Percentiles rank a stretch among this genome's conserved stretches.
phyloP scores from a whole-genome alignment of 1,284 basidiomycete genomes.

The Gymnopus androsaceus region DNA sequence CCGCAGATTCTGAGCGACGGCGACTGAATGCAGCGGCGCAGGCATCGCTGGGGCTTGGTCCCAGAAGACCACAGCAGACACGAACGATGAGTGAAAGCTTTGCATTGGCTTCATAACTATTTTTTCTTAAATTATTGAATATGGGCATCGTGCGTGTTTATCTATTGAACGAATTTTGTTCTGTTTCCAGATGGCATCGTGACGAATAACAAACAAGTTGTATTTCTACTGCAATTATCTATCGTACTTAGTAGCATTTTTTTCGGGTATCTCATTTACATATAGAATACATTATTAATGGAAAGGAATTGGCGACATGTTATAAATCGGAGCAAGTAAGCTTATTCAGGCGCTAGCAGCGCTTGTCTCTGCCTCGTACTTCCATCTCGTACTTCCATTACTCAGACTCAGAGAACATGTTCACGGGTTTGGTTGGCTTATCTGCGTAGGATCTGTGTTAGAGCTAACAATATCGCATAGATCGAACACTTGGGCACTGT shows the following conservation, averaged over 20 bases:
- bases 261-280: not conserved
- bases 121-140: no score
- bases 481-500: constrained; percentile 84
- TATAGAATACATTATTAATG: not conserved
- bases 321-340: no score
- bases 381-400: no score
- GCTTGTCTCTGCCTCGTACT: no score
- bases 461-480: constrained; percentile 34
- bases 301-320: no score
- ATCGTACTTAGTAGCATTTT: not conserved
- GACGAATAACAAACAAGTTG: not conserved
- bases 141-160: not conserved
- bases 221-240: constrained; percentile 6
- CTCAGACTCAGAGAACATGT: constrained; percentile 8
- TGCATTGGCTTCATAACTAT: not conserved
- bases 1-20: not conserved
- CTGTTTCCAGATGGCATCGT: not conserved
- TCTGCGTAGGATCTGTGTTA: not conserved
- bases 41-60: constrained; percentile 5
- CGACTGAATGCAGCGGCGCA: constrained; percentile 7
- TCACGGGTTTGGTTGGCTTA: constrained; percentile 18
- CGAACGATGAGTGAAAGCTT: constrained; percentile 4
- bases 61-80: not conserved
- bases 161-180: no score
- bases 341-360: no score